A percentile compares a stretch with the other conserved stretches of the same genome.
phyloP scores from a whole-genome alignment of 2,329 filamentous ascomycete genomes.

The Apiospora rasikravindrae region DNA sequence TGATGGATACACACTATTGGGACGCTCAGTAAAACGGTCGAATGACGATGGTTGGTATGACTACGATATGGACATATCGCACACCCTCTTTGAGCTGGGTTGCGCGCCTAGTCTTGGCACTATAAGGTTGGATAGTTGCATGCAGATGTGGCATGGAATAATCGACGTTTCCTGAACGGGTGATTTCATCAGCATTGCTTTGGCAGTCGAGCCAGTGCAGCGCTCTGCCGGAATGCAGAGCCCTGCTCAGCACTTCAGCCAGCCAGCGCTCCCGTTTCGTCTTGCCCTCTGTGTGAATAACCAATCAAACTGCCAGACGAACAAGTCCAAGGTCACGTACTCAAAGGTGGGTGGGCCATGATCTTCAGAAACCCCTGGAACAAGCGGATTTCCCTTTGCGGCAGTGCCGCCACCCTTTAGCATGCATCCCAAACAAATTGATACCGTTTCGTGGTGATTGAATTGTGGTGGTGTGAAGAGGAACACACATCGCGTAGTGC shows the following conservation, averaged over 20 bases:
- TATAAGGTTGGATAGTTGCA: neutral
- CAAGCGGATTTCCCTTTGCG: neutral
- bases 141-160: neutral
- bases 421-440: slow-evolving; percentile 9
- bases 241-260: neutral
- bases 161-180: neutral
- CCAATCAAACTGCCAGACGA: neutral
- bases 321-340: neutral
- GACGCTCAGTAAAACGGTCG: neutral
- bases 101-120: neutral
- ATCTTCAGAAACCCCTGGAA: slow-evolving; percentile 14
- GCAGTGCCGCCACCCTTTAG: neutral
- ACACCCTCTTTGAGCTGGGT: neutral
- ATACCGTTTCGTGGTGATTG: slow-evolving; percentile 9
- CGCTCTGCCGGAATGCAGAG: neutral
- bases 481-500: neutral
- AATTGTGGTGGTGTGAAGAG: neutral
- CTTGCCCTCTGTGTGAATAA: neutral
- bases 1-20: neutral
- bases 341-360: neutral
- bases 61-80: neutral
- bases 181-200: neutral
- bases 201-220: neutral
- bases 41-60: neutral
- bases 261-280: neutral